Percentiles rank a stretch among this genome's conserved stretches.
These are phyloP conservation scores for Sinapis alba DNA, from an alignment of 441 rosid species.

Conservation along the genomic window DNA sequence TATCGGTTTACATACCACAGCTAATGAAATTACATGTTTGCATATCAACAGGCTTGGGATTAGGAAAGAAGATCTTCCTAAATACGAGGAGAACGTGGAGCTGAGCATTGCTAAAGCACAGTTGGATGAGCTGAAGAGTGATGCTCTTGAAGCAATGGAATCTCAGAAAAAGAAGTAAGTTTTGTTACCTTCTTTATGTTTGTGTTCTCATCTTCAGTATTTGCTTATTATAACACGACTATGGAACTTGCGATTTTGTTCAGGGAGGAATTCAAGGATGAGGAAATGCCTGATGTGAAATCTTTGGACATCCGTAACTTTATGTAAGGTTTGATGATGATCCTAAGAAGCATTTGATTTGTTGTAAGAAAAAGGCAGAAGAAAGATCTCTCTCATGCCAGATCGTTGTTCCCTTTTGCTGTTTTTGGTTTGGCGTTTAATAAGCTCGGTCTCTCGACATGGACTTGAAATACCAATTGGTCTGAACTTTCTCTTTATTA, in stretches of 20 bases:
- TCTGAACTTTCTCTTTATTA: conserved; percentile 22
- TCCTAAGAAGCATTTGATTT: conserved; percentile 29
- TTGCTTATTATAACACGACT: background rate
- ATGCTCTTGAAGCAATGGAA: conserved; percentile 90
- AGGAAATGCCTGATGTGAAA: conserved; percentile 71
- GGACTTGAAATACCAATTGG: conserved; percentile 25
- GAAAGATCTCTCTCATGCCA: background rate
- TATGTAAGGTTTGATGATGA: conserved; percentile 47
- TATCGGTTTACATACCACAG: background rate
- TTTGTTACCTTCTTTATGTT: background rate
- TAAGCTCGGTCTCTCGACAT: conserved; percentile 29
- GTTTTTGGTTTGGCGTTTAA: conserved; percentile 28
- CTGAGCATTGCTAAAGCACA: conserved; percentile 87
- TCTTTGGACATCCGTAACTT: conserved; percentile 92
- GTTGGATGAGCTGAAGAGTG: conserved; percentile 86
- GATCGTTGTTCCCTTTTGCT: conserved; percentile 17
- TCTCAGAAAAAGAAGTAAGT: conserved; percentile 82
- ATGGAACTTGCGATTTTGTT: background rate
- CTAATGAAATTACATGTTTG: conserved; percentile 10
- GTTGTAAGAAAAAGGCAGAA: conserved; percentile 27
- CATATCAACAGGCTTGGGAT: conserved; percentile 75
- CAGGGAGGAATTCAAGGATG: conserved; percentile 97
- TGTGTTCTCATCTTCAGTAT: background rate
- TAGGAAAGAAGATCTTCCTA: conserved; percentile 83
- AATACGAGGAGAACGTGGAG: conserved; percentile 84